Evolutionary conservation across 2,329 filamentous ascomycete species (phyloP), one percentile per base, ranked within the genome.

Genomic region (Helotiales sp.): DNA sequence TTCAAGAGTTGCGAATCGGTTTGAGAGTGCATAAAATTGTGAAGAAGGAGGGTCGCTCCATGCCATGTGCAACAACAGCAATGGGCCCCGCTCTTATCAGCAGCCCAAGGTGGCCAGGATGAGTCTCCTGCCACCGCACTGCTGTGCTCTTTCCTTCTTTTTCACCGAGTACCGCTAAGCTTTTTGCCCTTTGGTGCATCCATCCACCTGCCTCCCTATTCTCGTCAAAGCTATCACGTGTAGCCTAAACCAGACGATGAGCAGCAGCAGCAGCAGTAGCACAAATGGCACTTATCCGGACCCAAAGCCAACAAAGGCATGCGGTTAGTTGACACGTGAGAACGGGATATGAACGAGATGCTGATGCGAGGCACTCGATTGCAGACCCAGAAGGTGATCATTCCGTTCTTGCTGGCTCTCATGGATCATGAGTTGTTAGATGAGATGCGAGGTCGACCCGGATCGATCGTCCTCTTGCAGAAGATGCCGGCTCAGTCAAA

Each of bases 361-460:
- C 55, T 60, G 44, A 57, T 46, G 8, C 19, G 19, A 9, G n/a
- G n/a, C 51, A 59, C 55, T 55, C 42, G 59, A 63, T 44, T 59
- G 61, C 46, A 49, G 58, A 38, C 47, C 30, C 56, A 61, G 48
- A 57, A 57, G 55, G 55, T 61, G 30, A 52, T 22, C 12, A 36
- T 25, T 19, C 25, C 29, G 47, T 42, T 7, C 38, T 50, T 24
- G 17, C 30, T 44, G 25, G 15, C 13, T 38, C 25, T 29, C 44
- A 19, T 49, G 27, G 31, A 24, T 58, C 47, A 54, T 59, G 34
- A 57, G 42, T 42, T 27, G 42, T 22, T 27, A 74, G 66, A 74
- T 75, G 72, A 74, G 72, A 63, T 75, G 73, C 57, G 67, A 70
- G 38, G 69, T 74, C 19, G 72, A 74, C 15, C 63, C 66, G 13